A percentile compares a stretch with the other conserved stretches of the same genome.
Evolutionary conservation across 176 grass and related monocot genomes (phyloP).

Genomic region (Aegilops bicornis): DNA sequence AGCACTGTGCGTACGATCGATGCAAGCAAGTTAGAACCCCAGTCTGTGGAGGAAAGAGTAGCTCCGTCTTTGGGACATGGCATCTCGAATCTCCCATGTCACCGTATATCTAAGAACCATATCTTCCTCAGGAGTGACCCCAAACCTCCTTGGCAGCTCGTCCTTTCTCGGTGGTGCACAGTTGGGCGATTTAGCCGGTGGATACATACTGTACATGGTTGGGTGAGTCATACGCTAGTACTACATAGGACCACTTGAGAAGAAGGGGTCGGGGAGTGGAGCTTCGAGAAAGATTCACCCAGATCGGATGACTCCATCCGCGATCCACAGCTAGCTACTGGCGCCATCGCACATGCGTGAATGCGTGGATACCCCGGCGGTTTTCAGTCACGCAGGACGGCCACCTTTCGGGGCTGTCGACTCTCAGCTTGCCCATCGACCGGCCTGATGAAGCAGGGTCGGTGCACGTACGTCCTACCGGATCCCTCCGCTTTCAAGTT

Average conservation of each 20-base stretch:
- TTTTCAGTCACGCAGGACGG: neutral
- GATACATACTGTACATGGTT: neutral
- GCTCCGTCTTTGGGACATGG: conserved; percentile 31
- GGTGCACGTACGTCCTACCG: neutral
- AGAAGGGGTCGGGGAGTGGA: neutral
- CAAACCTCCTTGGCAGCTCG: neutral
- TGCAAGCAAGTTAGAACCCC: neutral
- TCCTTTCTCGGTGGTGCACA: neutral
- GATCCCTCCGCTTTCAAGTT: neutral
- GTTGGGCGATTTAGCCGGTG: conserved; percentile 31
- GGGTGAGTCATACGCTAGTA: neutral
- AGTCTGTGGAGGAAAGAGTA: neutral
- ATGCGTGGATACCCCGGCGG: conserved; percentile 6
- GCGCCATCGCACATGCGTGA: conserved; percentile 16
- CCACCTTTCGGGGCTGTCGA: neutral
- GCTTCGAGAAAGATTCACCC: conserved; percentile 35
- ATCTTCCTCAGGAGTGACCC: conserved; percentile 13
- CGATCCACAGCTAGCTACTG: conserved; percentile 29
- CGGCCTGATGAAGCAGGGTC: neutral
- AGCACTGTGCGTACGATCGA: neutral
- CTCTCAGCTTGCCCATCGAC: conserved; percentile 1
- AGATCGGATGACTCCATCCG: conserved; percentile 39
- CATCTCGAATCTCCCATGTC: conserved; percentile 18
- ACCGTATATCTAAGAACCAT: conserved; percentile 48
- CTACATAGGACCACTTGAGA: conserved; percentile 16